Evolutionary conservation across 176 grass and related monocot species (phyloP).

Genomic region (Urochloa ruziziensis): DNA sequence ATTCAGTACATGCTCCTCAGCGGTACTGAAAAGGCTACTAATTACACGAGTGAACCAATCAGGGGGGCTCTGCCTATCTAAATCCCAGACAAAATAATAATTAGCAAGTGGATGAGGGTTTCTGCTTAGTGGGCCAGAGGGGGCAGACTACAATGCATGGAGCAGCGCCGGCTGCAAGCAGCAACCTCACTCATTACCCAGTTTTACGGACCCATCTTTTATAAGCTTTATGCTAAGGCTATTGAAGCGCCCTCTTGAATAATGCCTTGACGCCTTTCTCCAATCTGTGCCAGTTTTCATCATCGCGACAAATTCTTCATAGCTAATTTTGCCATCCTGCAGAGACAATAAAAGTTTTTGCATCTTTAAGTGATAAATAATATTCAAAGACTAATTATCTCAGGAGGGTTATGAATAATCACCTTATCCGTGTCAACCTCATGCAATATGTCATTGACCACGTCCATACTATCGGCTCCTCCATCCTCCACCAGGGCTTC

Average conservation of each 20-base stretch:
- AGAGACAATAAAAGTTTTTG: not conserved
- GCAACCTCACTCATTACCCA: slow-evolving; percentile 52
- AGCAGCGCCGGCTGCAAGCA: slow-evolving; percentile 7
- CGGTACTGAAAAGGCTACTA: slow-evolving; percentile 35
- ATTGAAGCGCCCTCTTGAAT: slow-evolving; percentile 84
- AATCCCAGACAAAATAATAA: slow-evolving; percentile 65
- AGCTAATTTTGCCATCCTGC: slow-evolving; percentile 89
- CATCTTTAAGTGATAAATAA: not conserved
- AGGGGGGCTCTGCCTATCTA: slow-evolving; percentile 47
- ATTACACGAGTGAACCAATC: slow-evolving; percentile 62
- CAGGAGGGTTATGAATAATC: not conserved
- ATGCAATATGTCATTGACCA: slow-evolving; percentile 72
- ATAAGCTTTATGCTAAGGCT: slow-evolving; percentile 75
- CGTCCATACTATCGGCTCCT: slow-evolving; percentile 50
- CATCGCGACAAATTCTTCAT: slow-evolving; percentile 80
- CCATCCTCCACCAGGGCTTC: slow-evolving; percentile 68
- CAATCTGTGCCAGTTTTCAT: slow-evolving; percentile 94
- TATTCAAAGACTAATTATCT: not conserved
- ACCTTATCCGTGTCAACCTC: slow-evolving; percentile 95
- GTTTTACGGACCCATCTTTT: slow-evolving; percentile 78
- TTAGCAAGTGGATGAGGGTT: slow-evolving; percentile 32
- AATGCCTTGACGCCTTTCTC: slow-evolving; percentile 85
- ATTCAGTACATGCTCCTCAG: slow-evolving; percentile 23
- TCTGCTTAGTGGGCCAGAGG: slow-evolving; percentile 24
- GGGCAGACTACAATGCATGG: slow-evolving; percentile 20